Conservation (phyloP, 805 yeast species). For the Lipomyces kockii region DNA sequence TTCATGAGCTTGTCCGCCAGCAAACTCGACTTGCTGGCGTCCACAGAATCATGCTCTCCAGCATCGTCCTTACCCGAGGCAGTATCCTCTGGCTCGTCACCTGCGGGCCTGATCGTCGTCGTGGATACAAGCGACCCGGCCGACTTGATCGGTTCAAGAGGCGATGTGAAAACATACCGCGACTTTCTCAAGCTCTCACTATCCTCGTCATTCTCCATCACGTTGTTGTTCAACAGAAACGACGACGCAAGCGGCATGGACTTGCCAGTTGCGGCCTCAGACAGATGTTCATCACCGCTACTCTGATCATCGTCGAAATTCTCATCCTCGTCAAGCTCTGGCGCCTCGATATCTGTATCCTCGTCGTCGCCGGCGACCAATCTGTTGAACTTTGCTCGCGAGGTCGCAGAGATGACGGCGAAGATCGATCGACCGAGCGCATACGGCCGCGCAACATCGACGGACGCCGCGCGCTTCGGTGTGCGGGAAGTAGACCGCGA, state of each 20-base stretch:
- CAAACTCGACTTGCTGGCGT: slow-evolving; percentile 17
- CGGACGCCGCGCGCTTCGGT: slow-evolving; percentile 26
- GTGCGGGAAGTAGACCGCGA: background rate
- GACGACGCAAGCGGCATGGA: slow-evolving; percentile 19
- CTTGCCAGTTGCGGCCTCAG: background rate
- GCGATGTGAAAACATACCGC: background rate
- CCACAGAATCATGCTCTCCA: slow-evolving; percentile 16
- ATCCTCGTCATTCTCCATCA: slow-evolving; percentile 8
- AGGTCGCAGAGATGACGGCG: slow-evolving; percentile 32
- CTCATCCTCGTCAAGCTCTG: slow-evolving; percentile 41
- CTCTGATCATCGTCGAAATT: slow-evolving; percentile 38
- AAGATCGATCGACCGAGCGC: slow-evolving; percentile 29
- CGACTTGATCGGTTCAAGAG: slow-evolving; percentile 20
- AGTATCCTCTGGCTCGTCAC: background rate
- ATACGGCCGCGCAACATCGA: slow-evolving; percentile 29
- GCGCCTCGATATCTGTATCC: slow-evolving; percentile 41
- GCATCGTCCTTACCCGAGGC: background rate
- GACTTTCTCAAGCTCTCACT: background rate
- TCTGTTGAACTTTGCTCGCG: slow-evolving; percentile 20
- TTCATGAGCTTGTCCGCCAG: slow-evolving; percentile 23
- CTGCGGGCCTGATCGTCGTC: background rate
- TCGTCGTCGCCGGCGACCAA: slow-evolving; percentile 20
- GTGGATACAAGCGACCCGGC: slow-evolving; percentile 14
- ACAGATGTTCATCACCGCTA: slow-evolving; percentile 13
- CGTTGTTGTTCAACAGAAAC: slow-evolving; percentile 10